These are phyloP conservation scores for Trypanosoma scelopori DNA, from an alignment of 208 protist species.

Conservation along the genomic window DNA sequence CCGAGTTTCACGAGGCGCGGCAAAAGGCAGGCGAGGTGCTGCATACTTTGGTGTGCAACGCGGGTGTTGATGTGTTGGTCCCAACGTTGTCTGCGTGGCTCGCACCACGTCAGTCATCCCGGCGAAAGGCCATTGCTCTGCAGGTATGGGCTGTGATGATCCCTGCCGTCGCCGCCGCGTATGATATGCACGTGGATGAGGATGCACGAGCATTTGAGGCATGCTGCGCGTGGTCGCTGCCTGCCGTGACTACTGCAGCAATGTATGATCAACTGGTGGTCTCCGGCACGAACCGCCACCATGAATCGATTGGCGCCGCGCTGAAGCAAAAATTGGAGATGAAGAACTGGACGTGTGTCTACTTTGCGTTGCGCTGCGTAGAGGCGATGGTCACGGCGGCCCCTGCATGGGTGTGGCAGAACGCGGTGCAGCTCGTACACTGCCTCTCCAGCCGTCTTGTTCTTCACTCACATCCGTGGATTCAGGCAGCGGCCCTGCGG, in stretches of 20 bases:
- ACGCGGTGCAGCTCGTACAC: slow-evolving; percentile 43
- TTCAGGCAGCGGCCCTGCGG: slow-evolving; percentile 69
- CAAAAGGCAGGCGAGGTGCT: slow-evolving; percentile 58
- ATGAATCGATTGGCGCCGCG: slow-evolving; percentile 28
- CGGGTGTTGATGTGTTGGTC: slow-evolving; percentile 74
- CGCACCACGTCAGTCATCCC: slow-evolving; percentile 36
- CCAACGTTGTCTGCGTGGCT: slow-evolving; percentile 72
- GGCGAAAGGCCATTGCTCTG: slow-evolving; percentile 57
- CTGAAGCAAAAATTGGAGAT: slow-evolving; percentile 59
- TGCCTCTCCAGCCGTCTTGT: slow-evolving; percentile 46
- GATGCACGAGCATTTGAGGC: slow-evolving; percentile 42
- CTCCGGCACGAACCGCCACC: slow-evolving; percentile 18
- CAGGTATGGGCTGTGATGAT: slow-evolving; percentile 77
- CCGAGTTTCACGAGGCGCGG: slow-evolving; percentile 64
- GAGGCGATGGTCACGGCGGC: slow-evolving; percentile 57
- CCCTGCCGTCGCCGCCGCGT: slow-evolving; percentile 32
- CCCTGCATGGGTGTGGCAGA: slow-evolving; percentile 50
- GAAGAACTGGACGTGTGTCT: slow-evolving; percentile 74
- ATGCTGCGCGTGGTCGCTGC: slow-evolving; percentile 67
- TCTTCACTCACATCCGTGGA: slow-evolving; percentile 82
- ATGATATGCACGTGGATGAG: slow-evolving; percentile 24
- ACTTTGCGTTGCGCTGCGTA: slow-evolving; percentile 75
- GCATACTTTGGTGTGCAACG: slow-evolving; percentile 57
- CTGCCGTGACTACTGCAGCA: slow-evolving; percentile 54
- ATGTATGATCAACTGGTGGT: slow-evolving; percentile 57